Percentiles rank a stretch among this genome's conserved stretches.
phyloP scores from a whole-genome alignment of 2,329 filamentous ascomycete species.

The Hymenoscyphus albidus region DNA sequence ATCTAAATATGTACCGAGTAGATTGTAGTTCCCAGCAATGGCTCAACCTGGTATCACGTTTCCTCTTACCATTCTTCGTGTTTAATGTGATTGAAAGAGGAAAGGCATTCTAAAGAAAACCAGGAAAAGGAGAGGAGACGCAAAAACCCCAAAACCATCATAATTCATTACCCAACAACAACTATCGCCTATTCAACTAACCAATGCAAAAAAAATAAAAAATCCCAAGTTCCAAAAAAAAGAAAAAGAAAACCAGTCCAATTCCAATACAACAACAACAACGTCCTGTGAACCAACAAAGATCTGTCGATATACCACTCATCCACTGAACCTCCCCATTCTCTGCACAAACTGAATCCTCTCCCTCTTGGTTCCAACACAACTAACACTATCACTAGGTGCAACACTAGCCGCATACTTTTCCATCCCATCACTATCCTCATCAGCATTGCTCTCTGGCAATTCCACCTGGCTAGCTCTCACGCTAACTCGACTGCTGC shows the following conservation, averaged over 20 bases:
- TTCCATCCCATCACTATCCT: conserved; percentile 39
- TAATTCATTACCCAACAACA: not conserved
- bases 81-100: not conserved
- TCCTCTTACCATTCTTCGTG: no score
- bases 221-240: not conserved
- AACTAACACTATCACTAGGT: conserved; percentile 60
- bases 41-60: no score
- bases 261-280: not conserved
- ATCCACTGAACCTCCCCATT: conserved; percentile 15
- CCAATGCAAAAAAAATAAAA: not conserved
- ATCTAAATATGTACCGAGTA: no score
- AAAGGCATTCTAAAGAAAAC: not conserved
- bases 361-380: conserved; percentile 44
- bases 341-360: conserved; percentile 25
- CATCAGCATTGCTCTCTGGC: conserved; percentile 21
- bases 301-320: not conserved
- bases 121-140: not conserved
- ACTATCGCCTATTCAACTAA: not conserved
- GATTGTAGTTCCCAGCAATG: no score
- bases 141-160: not conserved
- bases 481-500: conserved; percentile 1
- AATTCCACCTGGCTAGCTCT: conserved; percentile 24
- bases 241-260: not conserved
- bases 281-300: not conserved
- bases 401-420: conserved; percentile 52